A percentile compares a stretch with the other conserved stretches of the same genome.
Conservation (phyloP, 1,284 basidiomycete genomes). For the Exobasidium rhododendri region DNA sequence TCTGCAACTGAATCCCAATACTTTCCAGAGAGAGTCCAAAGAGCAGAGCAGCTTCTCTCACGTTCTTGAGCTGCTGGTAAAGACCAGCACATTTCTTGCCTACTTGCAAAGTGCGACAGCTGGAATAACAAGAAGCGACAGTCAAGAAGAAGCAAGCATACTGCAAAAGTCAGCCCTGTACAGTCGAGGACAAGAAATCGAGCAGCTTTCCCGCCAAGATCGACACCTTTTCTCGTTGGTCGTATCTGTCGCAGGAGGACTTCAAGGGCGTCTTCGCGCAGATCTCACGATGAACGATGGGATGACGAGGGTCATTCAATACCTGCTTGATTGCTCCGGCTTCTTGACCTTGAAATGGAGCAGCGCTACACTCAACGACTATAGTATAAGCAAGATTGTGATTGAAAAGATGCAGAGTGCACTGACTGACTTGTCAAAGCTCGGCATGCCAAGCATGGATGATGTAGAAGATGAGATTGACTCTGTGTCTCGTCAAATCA, state of each 20-base stretch:
- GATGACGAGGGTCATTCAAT: neutral
- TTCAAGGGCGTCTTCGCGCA: neutral
- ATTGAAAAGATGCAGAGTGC: neutral
- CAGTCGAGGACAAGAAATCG: neutral
- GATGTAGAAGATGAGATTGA: neutral
- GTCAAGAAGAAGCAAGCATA: neutral
- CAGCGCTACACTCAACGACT: neutral
- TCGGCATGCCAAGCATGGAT: neutral
- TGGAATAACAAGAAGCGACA: neutral
- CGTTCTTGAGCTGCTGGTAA: neutral
- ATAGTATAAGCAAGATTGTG: neutral
- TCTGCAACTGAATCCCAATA: neutral
- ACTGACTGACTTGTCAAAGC: neutral
- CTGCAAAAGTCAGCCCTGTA: neutral
- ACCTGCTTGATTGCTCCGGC: neutral
- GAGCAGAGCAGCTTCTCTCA: neutral
- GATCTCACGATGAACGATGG: neutral
- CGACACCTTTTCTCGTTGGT: neutral
- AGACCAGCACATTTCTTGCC: neutral
- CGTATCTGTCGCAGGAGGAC: neutral
- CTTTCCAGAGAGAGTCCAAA: neutral
- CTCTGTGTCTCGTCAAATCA: conserved; percentile 20
- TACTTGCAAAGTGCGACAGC: neutral
- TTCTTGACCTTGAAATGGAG: neutral
- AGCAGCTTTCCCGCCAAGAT: neutral